phyloP scores from a whole-genome alignment of 148 eudicot genomes.

The Cornus controversa region DNA sequence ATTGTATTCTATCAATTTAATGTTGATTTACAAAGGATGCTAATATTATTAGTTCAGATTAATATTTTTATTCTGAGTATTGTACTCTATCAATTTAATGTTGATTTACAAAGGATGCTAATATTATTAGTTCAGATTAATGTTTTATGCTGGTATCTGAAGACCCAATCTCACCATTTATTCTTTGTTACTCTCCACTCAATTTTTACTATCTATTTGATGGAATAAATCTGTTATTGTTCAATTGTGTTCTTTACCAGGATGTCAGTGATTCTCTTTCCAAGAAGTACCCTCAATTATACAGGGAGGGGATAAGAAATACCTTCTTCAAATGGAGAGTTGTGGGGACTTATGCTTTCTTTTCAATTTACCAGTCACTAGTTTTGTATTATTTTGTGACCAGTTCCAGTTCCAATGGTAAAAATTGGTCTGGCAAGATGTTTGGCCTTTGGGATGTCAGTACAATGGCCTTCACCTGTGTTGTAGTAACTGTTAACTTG shows the following conservation, averaged over 20 bases:
- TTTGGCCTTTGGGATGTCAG: constrained; percentile 97
- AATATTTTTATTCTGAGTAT: constrained; percentile 30
- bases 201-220: not conserved
- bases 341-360: constrained; percentile 68
- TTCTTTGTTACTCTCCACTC: not conserved
- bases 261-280: constrained; percentile 92
- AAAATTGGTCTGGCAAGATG: constrained; percentile 77
- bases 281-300: constrained; percentile 82
- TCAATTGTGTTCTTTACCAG: constrained; percentile 33
- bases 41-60: not conserved
- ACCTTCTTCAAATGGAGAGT: constrained; percentile 78
- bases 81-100: constrained; percentile 9
- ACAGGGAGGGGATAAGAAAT: constrained; percentile 84
- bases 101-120: not conserved
- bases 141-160: too few relatives aligned
- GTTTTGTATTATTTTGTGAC: constrained; percentile 67
- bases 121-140: not conserved
- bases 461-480: constrained; percentile 85
- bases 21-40: not conserved
- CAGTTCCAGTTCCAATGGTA: constrained; percentile 55
- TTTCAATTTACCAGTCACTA: constrained; percentile 78
- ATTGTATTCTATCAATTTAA: constrained; percentile 12
- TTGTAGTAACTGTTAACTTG: constrained; percentile 83
- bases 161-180: not conserved
- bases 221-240: not conserved